phyloP scores from a whole-genome alignment of 768 basidiomycete species.

The Boletus subparvulus region DNA sequence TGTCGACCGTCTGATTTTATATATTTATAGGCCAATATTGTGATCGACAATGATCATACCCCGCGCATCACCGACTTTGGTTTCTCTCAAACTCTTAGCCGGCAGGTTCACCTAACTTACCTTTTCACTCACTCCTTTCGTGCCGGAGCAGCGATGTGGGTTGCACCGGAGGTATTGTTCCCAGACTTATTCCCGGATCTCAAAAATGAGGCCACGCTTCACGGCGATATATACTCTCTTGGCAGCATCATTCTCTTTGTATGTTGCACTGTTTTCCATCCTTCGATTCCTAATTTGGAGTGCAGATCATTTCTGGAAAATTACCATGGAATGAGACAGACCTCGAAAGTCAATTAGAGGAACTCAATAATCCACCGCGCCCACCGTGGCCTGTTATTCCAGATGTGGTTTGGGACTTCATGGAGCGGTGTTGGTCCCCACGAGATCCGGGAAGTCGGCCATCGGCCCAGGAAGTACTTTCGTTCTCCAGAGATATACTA shows the following conservation, averaged over 20 bases:
- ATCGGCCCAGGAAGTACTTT: not conserved
- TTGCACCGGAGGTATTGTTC: constrained; percentile 2
- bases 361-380: not conserved
- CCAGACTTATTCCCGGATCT: not conserved
- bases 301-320: constrained; percentile 2
- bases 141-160: not conserved
- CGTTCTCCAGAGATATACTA: not conserved
- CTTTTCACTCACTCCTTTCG: not conserved
- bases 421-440: constrained; percentile 8
- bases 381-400: constrained; percentile 4
- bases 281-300: not conserved
- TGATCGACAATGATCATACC: not conserved
- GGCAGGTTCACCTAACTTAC: not conserved
- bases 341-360: not conserved
- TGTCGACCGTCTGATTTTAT: not conserved
- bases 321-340: not conserved
- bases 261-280: not conserved
- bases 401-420: not conserved
- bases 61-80: constrained; percentile 6
- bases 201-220: not conserved
- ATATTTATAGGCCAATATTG: not conserved
- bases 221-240: constrained; percentile 3
- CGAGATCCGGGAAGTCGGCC: not conserved
- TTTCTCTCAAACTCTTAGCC: not conserved
- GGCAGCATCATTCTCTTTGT: constrained; percentile 8